Evolutionary conservation across 2,329 filamentous ascomycete species (phyloP).

Genomic region (Aspergillus chevalieri): DNA sequence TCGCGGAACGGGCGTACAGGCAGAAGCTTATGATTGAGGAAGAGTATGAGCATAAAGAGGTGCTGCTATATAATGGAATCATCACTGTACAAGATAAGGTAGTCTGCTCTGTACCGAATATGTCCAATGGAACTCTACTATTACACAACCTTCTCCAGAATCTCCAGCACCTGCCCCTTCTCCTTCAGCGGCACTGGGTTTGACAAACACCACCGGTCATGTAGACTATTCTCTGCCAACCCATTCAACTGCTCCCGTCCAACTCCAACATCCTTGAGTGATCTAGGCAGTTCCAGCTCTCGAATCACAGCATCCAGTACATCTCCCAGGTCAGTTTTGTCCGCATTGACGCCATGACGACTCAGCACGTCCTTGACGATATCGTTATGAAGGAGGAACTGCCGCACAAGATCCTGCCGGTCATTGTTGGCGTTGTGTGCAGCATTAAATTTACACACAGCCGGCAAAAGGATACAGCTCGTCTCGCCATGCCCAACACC

Average conservation of each 20-base stretch:
- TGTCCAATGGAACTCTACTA: too few species aligned
- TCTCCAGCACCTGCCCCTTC: constrained; percentile 47
- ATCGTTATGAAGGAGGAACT: constrained; percentile 36
- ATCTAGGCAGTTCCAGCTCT: constrained; percentile 50
- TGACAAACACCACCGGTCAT: constrained; percentile 46
- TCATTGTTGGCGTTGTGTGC: constrained; percentile 37
- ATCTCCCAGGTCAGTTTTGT: constrained; percentile 43
- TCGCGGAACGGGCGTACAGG: too few species aligned
- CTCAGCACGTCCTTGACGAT: constrained; percentile 34
- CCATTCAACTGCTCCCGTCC: constrained; percentile 42
- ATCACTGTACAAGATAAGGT: too few species aligned
- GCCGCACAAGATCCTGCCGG: constrained; percentile 36
- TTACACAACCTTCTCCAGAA: constrained; percentile 40
- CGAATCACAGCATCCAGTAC: constrained; percentile 47
- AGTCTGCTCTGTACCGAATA: too few species aligned
- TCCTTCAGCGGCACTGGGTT: constrained; percentile 47
- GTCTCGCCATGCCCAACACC: constrained; percentile 58
- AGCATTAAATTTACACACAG: constrained; percentile 53
- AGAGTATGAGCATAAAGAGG: too few species aligned
- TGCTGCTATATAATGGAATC: too few species aligned
- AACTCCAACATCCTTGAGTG: constrained; percentile 48
- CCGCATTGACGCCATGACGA: constrained; percentile 19
- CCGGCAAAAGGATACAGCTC: constrained; percentile 51
- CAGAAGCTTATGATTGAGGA: too few species aligned
- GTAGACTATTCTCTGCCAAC: constrained; percentile 46